phyloP scores from a whole-genome alignment of 202 grass and related monocot genomes.

The Setaria viridis region DNA sequence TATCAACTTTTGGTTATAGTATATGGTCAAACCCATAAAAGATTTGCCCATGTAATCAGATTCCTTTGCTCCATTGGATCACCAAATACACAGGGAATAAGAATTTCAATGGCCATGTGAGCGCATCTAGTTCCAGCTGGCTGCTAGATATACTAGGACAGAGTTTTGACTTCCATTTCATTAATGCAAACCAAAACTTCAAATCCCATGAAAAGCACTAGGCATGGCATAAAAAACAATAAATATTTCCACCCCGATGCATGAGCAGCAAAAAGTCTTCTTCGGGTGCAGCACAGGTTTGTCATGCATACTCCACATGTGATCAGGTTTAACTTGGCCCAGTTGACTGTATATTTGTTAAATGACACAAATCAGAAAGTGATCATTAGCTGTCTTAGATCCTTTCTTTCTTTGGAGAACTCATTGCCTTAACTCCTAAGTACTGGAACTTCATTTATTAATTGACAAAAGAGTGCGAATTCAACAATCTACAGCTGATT shows the following conservation, averaged over 20 bases:
- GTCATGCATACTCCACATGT: constrained; percentile 8
- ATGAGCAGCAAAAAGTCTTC: constrained; percentile 19
- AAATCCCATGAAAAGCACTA: not conserved
- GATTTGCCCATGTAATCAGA: constrained; percentile 2
- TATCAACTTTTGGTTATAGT: not conserved
- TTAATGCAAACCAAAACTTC: constrained; percentile 27
- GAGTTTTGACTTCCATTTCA: constrained; percentile 12
- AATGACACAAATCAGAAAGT: constrained; percentile 25
- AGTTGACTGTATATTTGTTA: constrained; percentile 11
- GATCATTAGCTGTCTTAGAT: constrained; percentile 4
- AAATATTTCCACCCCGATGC: constrained; percentile 1
- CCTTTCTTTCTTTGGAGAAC: not conserved
- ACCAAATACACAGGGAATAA: constrained; percentile 5
- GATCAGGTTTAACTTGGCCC: constrained; percentile 7
- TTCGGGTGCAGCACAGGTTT: not conserved
- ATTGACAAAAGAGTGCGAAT: not conserved
- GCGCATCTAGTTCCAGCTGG: constrained; percentile 26
- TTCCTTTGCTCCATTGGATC: not conserved
- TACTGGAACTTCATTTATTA: constrained; percentile 10
- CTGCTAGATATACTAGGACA: constrained; percentile 3
- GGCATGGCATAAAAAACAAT: not conserved
- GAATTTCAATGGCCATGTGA: constrained; percentile 37
- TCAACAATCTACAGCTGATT: constrained; percentile 16
- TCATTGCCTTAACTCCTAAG: not conserved
- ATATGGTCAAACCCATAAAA: not conserved